Evolutionary conservation across 768 basidiomycete genomes (phyloP).

Genomic region (Lentinula boryana): DNA sequence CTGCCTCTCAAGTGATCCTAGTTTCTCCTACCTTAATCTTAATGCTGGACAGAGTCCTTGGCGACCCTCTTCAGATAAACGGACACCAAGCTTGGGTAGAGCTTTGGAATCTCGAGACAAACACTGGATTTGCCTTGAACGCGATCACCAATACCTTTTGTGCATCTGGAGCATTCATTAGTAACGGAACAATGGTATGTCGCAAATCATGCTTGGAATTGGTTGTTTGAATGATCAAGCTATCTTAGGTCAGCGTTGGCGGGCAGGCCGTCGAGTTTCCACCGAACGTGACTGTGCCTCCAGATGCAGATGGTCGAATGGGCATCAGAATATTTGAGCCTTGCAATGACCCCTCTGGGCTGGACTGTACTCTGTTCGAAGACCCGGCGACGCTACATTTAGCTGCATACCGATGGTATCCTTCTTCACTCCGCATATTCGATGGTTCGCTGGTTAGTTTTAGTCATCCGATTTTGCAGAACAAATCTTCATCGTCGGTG

Average conservation of each 20-base stretch:
- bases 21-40: constrained; percentile 16
- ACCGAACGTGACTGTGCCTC: constrained; percentile 23
- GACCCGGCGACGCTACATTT: constrained; percentile 40
- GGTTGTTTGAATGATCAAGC: neutral
- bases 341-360: constrained; percentile 14
- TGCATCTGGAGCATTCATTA: constrained; percentile 23
- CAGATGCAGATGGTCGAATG: constrained; percentile 22
- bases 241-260: constrained; percentile 29
- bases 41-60: constrained; percentile 52
- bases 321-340: constrained; percentile 19
- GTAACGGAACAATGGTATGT: constrained; percentile 8
- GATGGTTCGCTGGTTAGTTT: constrained; percentile 32
- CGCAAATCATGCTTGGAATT: neutral
- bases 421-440: constrained; percentile 21
- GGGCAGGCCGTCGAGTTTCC: constrained; percentile 44
- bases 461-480: constrained; percentile 27
- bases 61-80: constrained; percentile 39
- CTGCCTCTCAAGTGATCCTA: constrained; percentile 16
- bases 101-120: constrained; percentile 43
- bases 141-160: constrained; percentile 38
- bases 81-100: constrained; percentile 47
- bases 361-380: constrained; percentile 28
- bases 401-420: constrained; percentile 42
- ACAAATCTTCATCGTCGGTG: constrained; percentile 5
- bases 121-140: constrained; percentile 45